Conservation (phyloP, 345 rosid species). For the Citrus sp. region DNA sequence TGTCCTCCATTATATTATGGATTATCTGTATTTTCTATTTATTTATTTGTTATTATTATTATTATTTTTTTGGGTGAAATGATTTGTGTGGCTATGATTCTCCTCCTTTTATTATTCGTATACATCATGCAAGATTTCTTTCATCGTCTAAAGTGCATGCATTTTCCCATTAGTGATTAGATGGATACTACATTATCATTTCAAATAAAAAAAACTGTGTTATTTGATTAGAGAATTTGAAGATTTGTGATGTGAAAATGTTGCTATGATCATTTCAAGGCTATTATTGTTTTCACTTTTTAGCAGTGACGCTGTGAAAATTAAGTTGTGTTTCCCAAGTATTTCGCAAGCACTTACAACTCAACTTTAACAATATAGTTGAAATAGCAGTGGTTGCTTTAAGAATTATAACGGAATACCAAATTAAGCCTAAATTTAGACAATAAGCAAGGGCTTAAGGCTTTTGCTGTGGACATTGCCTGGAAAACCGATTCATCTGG, state of each 20-base stretch:
- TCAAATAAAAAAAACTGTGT: too few species aligned
- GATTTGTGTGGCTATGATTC: not conserved
- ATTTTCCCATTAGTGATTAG: not conserved
- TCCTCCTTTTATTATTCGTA: constrained; percentile 3
- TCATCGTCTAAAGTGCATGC: not conserved
- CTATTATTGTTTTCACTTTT: too few species aligned
- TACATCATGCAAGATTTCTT: not conserved
- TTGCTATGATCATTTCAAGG: not conserved
- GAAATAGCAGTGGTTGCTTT: not conserved
- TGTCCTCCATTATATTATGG: not conserved
- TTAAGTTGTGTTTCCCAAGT: too few species aligned
- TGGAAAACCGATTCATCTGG: not conserved
- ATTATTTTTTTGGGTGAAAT: not conserved
- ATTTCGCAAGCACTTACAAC: too few species aligned
- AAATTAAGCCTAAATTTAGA: too few species aligned
- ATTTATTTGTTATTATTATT: too few species aligned
- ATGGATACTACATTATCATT: not conserved
- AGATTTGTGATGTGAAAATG: not conserved
- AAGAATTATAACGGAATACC: too few species aligned
- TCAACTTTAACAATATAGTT: too few species aligned
- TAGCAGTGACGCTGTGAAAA: not conserved
- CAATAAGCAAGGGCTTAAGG: not conserved
- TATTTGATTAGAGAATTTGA: too few species aligned
- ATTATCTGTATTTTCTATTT: not conserved
- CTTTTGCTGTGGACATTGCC: not conserved